Percentiles rank a stretch among this genome's conserved stretches.
phyloP scores from a whole-genome alignment of 2,329 filamentous ascomycete species.

The Cadophora sp. region DNA sequence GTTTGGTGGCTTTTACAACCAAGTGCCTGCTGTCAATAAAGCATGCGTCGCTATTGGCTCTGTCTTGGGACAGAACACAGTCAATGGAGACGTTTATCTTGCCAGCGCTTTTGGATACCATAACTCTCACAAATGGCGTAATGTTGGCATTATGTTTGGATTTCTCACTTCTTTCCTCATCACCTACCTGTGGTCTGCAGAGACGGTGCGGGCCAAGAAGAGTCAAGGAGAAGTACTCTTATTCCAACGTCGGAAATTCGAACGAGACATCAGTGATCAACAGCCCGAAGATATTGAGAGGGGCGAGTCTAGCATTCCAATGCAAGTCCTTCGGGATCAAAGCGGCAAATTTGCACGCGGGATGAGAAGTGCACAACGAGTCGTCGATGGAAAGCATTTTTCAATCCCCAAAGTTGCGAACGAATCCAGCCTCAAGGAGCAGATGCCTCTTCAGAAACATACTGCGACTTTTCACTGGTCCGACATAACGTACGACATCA shows the following conservation, averaged over 20 bases:
- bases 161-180: constrained; percentile 67
- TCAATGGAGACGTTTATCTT: constrained; percentile 66
- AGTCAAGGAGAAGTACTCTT: constrained; percentile 81
- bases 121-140: constrained; percentile 66
- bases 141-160: constrained; percentile 65
- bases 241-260: constrained; percentile 69
- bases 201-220: constrained; percentile 69
- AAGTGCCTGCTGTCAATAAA: constrained; percentile 26
- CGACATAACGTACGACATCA: constrained; percentile 62
- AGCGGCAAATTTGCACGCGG: constrained; percentile 35
- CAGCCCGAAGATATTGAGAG: constrained; percentile 28
- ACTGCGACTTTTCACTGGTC: constrained; percentile 60
- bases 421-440: constrained; percentile 26
- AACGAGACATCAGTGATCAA: constrained; percentile 38
- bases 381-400: constrained; percentile 24
- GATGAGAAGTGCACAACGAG: no score
- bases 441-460: constrained; percentile 45
- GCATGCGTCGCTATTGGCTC: constrained; percentile 67
- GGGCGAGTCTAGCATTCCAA: no score
- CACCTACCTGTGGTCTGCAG: constrained; percentile 69
- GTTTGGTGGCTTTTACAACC: constrained; percentile 29
- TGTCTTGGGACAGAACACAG: constrained; percentile 55
- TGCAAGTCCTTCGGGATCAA: constrained; percentile 52
- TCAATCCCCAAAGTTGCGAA: constrained; percentile 25
- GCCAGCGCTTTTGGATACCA: constrained; percentile 61